phyloP scores from a whole-genome alignment of 2,329 filamentous ascomycete genomes.

The Aulographum hederae region DNA sequence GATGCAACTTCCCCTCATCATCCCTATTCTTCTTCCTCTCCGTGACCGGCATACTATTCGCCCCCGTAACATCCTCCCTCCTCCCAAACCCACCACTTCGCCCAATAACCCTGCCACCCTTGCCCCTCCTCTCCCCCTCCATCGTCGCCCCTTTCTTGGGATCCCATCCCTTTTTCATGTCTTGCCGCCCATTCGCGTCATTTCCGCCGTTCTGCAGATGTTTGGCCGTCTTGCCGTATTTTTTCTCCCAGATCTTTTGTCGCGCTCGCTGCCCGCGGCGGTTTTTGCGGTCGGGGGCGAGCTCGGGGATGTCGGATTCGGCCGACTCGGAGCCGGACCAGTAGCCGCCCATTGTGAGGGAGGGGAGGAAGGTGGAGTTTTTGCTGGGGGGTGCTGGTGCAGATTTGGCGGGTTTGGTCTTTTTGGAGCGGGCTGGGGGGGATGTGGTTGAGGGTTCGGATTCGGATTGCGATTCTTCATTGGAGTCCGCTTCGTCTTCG shows the following conservation, averaged over 20 bases:
- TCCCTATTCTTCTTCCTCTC: conserved; percentile 14
- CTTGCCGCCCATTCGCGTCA: conserved; percentile 11
- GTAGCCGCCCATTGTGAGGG: conserved; percentile 60
- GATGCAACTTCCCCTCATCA: conserved; percentile 38
- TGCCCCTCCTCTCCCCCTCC: conserved; percentile 5
- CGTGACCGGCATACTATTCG: not conserved
- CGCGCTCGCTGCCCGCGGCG: conserved; percentile 60
- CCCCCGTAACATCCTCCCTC: not conserved
- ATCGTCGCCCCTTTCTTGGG: conserved; percentile 31
- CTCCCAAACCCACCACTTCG: not conserved
- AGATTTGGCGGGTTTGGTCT: conserved; percentile 15
- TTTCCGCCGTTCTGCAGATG: conserved; percentile 34
- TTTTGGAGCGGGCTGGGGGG: conserved; percentile 10
- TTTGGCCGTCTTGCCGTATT: conserved; percentile 53
- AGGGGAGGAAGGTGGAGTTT: conserved; percentile 49
- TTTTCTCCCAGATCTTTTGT: conserved; percentile 64
- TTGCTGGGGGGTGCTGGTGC: conserved; percentile 7
- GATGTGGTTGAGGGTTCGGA: too few relatives aligned
- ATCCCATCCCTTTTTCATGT: conserved; percentile 38
- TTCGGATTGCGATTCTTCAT: conserved; percentile 4
- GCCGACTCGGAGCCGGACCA: conserved; percentile 59
- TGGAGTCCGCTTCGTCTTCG: too few relatives aligned
- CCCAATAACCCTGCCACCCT: not conserved
- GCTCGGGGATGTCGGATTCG: conserved; percentile 29
- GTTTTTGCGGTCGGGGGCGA: conserved; percentile 46